A percentile compares a stretch with the other conserved stretches of the same genome.
Conservation (phyloP, 2,329 filamentous ascomycete genomes). For the Botrytis byssoidea region DNA sequence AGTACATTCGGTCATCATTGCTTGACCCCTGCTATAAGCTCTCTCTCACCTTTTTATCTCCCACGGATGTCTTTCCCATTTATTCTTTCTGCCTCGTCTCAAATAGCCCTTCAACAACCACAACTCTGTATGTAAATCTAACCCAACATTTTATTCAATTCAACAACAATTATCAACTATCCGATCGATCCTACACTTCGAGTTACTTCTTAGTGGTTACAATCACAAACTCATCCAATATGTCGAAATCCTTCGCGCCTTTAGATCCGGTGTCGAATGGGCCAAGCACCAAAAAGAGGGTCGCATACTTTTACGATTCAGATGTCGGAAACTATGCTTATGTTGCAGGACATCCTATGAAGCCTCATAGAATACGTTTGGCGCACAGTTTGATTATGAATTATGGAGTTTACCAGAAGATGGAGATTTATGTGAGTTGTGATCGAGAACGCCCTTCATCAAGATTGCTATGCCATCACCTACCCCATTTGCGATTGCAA, state of each 20-base stretch:
- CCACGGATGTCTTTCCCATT: conserved; percentile 2
- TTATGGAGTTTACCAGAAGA: conserved; percentile 92
- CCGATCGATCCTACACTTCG: background rate
- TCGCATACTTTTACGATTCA: conserved; percentile 97
- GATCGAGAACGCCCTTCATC: conserved; percentile 3
- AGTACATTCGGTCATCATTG: conserved; percentile 20
- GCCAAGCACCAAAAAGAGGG: conserved; percentile 66
- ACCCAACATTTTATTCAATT: background rate
- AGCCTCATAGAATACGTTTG: conserved; percentile 91
- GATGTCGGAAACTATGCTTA: conserved; percentile 99
- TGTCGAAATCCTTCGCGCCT: conserved; percentile 45
- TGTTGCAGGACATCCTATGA: conserved; percentile 96
- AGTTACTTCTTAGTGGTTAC: conserved; percentile 3
- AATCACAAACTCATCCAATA: conserved; percentile 28
- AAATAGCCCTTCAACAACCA: background rate
- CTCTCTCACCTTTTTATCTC: conserved; percentile 7
- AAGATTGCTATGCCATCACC: background rate
- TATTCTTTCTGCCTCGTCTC: conserved; percentile 1
- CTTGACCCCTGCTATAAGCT: conserved; percentile 6
- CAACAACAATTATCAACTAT: background rate
- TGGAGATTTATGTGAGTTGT: conserved; percentile 84
- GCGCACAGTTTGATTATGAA: conserved; percentile 96
- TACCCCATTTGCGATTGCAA: background rate
- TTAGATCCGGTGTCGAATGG: conserved; percentile 50
- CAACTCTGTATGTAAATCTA: background rate